Evolutionary conservation across 169 alveolate species (phyloP).

Genomic region (Eimeria necatrix): DNA sequence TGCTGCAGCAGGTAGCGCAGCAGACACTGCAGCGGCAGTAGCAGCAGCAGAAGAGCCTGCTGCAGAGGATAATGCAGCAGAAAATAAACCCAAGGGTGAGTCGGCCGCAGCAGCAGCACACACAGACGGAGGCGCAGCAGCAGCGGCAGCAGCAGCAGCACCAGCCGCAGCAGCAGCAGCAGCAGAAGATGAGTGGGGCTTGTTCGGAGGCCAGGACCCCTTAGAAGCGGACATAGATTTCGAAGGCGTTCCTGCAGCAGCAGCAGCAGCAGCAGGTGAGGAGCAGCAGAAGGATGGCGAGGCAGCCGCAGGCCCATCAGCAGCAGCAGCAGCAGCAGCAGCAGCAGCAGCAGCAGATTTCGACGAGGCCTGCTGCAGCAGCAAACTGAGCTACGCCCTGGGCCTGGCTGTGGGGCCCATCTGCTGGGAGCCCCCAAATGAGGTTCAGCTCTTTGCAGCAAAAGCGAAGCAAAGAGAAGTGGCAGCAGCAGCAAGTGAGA

Average conservation of each 20-base stretch:
- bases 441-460: not conserved
- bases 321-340: not conserved
- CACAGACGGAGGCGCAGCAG: not conserved
- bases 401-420: not conserved
- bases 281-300: not conserved
- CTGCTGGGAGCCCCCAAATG: not conserved
- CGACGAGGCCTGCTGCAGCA: slow-evolving; percentile 13
- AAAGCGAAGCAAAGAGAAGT: not conserved
- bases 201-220: slow-evolving; percentile 1
- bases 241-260: not conserved
- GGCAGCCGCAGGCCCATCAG: not conserved
- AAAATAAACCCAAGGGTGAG: not conserved
- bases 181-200: slow-evolving; percentile 31
- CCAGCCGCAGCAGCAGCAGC: slow-evolving; percentile 1
- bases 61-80: not conserved
- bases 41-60: not conserved
- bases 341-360: not conserved
- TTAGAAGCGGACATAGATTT: not conserved
- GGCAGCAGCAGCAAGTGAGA: not conserved
- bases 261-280: slow-evolving; percentile 8
- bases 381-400: not conserved
- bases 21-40: not conserved
- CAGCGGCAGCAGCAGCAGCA: slow-evolving; percentile 8
- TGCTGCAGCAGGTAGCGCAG: not conserved
- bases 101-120: not conserved